Base-by-base conservation (phyloP, 129 eudicot genomes). In the Mikania micrantha region DNA sequence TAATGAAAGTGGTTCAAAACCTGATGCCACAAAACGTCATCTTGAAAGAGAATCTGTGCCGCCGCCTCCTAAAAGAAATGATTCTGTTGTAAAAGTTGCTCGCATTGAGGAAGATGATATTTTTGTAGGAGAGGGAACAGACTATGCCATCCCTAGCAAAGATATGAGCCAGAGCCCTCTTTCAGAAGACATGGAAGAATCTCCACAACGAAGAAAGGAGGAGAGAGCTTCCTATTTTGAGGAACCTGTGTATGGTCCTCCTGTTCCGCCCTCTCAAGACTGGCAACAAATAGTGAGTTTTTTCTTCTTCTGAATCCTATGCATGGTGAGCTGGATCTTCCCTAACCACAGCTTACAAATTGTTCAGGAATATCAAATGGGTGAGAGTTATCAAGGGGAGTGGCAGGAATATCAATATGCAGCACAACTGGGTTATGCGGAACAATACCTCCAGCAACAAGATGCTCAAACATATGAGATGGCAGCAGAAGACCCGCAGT, bases 111-210 rank as follows among this genome's bases (percentile, higher is more conserved):
- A 93, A 65, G 98, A 93, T 27, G 98, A 93, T 81, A 93, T 93
- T 52, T 93, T 93, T 83, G 88, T 93, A 9, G 98, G 98, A 53
- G 98, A 84, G 48, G 98, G 98, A 34, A 66, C 84, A 20, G 96
- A 93, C 58, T 93, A 93, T 78, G 79, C 70, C 24, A 52, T 93
- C 76, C 92, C 96, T 21, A 77, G 84, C 71, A 84, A 84, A 80
- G 98, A 92, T 71, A 88, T 84, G 95, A 88, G 91, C 79, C 98
- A 88, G 54, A 93, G 96, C 82, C 96, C 98, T 21, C 52, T 86
- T 50, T 88, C 91, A 21, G 96, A 93, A 77, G 92, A 93, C 77
- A 93, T 93, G 98, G 96, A 93, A 81, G 98, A 93, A 82, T 93
- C 98, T 72, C 98, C 98, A 3, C 81, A 80, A 34, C 81, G 82